phyloP scores from a whole-genome alignment of 176 grass and related monocot species.

The Neostapfia colusana region DNA sequence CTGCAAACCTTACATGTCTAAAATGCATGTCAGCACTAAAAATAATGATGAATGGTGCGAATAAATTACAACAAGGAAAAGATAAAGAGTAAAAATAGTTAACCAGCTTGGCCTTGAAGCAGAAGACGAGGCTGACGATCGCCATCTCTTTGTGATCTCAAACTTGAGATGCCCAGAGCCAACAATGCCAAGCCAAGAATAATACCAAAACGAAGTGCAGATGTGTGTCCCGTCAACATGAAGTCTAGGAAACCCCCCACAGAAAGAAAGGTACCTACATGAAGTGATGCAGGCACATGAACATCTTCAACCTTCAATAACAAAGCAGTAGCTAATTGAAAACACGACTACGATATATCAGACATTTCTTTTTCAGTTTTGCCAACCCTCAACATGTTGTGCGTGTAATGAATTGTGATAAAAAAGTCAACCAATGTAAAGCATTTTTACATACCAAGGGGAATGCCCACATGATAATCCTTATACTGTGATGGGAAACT shows the following conservation, averaged over 20 bases:
- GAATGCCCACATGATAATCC: conserved; percentile 89
- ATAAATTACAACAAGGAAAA: conserved; percentile 7
- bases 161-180: no score
- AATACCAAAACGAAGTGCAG: no score
- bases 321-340: conserved; percentile 6
- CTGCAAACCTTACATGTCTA: background rate
- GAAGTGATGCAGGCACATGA: conserved; percentile 20
- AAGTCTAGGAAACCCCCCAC: conserved; percentile 78
- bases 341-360: background rate
- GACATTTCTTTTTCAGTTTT: background rate
- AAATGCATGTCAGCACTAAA: background rate
- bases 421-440: conserved; percentile 9
- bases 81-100: conserved; percentile 37
- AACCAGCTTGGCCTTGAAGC: conserved; percentile 85
- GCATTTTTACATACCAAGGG: conserved; percentile 61
- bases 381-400: background rate
- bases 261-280: conserved; percentile 74
- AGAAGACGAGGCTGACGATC: conserved; percentile 56
- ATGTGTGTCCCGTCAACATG: conserved; percentile 82
- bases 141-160: no score
- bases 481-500: conserved; percentile 55
- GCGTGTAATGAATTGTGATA: background rate
- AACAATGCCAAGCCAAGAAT: no score
- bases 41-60: background rate
- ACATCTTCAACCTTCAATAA: background rate